Conservation (phyloP, 192 early-diverging fungal genomes). For the Backusella westeae region DNA sequence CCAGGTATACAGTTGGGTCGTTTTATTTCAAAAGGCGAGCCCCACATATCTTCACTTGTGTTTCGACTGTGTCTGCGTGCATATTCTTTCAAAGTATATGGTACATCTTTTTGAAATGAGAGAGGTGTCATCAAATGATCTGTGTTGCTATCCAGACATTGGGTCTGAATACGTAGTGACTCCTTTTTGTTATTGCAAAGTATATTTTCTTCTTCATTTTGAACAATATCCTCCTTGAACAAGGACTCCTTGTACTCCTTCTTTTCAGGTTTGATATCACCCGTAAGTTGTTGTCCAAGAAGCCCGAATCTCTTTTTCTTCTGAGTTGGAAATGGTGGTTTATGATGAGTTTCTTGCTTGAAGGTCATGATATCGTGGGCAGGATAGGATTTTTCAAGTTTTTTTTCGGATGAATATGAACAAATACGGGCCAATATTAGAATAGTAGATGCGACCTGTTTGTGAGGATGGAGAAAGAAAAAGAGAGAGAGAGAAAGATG, state of each 20-base stretch:
- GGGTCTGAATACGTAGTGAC: background rate
- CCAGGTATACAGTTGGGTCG: slow-evolving; percentile 17
- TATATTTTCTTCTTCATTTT: background rate
- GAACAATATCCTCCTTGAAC: background rate
- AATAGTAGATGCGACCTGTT: background rate
- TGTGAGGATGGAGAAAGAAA: background rate
- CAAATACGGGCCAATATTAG: slow-evolving; percentile 9
- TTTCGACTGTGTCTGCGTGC: background rate
- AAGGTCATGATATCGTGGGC: background rate
- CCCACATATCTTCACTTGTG: background rate
- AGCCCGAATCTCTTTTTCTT: background rate
- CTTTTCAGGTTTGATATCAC: background rate
- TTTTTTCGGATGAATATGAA: slow-evolving; percentile 7
- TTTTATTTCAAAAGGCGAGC: slow-evolving; percentile 1
- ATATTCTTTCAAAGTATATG: background rate
- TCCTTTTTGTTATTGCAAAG: background rate
- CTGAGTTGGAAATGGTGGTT: background rate
- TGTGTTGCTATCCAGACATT: background rate
- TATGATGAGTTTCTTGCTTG: background rate
- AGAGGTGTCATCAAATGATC: background rate
- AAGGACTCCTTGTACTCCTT: slow-evolving; percentile 7
- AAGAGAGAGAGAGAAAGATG: background rate
- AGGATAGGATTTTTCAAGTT: slow-evolving; percentile 4
- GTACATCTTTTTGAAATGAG: background rate
- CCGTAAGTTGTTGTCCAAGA: background rate